phyloP scores from a whole-genome alignment of 2,329 filamentous ascomycete genomes.

The Fusarium sp. region DNA sequence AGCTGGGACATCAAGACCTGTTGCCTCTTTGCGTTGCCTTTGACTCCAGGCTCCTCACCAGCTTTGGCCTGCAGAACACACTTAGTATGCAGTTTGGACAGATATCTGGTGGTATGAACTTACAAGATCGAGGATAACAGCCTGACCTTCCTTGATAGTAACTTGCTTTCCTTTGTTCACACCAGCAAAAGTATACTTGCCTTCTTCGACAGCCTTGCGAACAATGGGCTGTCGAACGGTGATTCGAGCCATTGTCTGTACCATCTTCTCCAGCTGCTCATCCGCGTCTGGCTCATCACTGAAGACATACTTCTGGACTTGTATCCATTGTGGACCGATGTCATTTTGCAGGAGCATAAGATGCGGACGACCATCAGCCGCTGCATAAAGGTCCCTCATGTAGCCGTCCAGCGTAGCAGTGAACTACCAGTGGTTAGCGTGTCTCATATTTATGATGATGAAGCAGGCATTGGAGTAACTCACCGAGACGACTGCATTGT shows the following conservation, averaged over 20 bases:
- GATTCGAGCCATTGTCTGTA: not conserved
- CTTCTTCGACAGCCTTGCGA: not conserved
- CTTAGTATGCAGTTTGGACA: not conserved
- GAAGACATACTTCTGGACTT: not conserved
- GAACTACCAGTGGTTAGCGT: not conserved
- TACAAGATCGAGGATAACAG: not conserved
- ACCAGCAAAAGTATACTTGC: not conserved
- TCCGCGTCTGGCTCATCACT: not conserved
- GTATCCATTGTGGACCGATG: not conserved
- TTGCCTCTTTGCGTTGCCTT: not conserved
- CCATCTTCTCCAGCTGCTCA: not conserved
- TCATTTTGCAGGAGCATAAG: fast-evolving
- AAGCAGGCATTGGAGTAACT: not conserved
- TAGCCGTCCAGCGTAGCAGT: not conserved
- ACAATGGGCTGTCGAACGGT: not conserved
- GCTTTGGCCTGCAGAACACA: not conserved
- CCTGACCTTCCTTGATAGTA: not conserved
- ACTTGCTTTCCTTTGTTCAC: not conserved
- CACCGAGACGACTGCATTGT: slow-evolving; percentile 3
- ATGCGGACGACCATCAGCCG: not conserved
- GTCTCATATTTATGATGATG: fast-evolving
- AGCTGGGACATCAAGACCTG: not conserved
- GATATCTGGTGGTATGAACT: not conserved
- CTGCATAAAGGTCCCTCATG: not conserved
- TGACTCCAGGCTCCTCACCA: not conserved